Percentiles rank a stretch among this genome's conserved stretches.
phyloP scores from a whole-genome alignment of 306 rosid genomes.

The Argentina anserina region DNA sequence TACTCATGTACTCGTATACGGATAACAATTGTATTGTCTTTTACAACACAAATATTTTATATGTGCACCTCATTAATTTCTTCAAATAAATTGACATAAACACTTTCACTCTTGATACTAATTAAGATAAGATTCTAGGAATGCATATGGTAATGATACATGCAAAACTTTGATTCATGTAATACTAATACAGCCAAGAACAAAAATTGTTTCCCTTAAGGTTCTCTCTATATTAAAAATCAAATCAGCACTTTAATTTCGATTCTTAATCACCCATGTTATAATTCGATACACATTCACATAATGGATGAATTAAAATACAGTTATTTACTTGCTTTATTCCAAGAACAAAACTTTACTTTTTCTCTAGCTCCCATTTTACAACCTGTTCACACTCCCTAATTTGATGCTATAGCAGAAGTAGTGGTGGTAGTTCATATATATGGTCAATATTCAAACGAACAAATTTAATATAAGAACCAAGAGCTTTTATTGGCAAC shows the following conservation, averaged over 20 bases:
- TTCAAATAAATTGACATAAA: no score
- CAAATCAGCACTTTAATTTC: background rate
- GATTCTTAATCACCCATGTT: background rate
- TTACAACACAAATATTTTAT: no score
- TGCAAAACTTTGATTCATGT: background rate
- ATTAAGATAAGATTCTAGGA: no score
- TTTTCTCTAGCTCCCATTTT: background rate
- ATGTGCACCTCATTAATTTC: no score
- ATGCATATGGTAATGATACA: no score
- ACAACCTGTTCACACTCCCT: background rate
- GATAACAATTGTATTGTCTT: no score
- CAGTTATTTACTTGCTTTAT: background rate
- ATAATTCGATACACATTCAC: background rate
- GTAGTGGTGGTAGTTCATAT: background rate
- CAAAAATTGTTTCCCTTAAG: background rate
- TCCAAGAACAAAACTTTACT: slow-evolving; percentile 6
- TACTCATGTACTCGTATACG: no score
- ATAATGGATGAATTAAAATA: background rate
- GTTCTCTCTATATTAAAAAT: no score
- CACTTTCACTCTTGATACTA: no score
- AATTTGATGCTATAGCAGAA: background rate
- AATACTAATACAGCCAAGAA: background rate
- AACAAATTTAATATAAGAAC: background rate
- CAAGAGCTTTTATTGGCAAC: background rate
- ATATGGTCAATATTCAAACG: slow-evolving; percentile 4